Percentiles rank a stretch among this genome's conserved stretches.
Evolutionary conservation across 1,284 basidiomycete species (phyloP).

Genomic region (Lentinula novae-zelandiae): DNA sequence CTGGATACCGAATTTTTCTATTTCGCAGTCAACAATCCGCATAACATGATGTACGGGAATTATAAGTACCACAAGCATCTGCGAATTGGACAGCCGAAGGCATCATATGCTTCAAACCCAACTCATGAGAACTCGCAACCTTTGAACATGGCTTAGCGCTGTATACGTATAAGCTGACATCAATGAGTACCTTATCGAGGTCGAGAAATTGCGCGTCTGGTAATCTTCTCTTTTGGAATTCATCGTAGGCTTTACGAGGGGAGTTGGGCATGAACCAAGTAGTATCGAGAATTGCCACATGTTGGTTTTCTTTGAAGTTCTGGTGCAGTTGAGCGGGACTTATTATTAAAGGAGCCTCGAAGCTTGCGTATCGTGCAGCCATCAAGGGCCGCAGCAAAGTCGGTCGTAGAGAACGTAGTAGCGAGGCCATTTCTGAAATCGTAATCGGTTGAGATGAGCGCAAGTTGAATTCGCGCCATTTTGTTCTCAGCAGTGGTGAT

Average conservation of each 20-base stretch:
- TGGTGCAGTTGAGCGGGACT: constrained; percentile 46
- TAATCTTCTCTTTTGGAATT: constrained; percentile 68
- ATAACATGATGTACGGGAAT: not conserved
- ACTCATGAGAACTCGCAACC: constrained; percentile 63
- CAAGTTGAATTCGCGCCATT: not conserved
- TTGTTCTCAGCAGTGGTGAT: not conserved
- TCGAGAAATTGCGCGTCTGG: constrained; percentile 79
- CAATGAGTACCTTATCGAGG: constrained; percentile 55
- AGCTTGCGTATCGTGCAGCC: constrained; percentile 24
- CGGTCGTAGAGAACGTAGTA: not conserved
- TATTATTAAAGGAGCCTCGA: constrained; percentile 44
- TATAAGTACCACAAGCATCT: constrained; percentile 67
- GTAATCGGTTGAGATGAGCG: not conserved
- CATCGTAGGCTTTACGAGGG: constrained; percentile 58
- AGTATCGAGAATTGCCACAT: constrained; percentile 64
- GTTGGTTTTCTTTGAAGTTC: constrained; percentile 26
- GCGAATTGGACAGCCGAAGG: constrained; percentile 75
- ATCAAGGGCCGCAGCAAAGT: not conserved
- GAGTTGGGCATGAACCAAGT: constrained; percentile 90
- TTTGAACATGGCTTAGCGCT: not conserved
- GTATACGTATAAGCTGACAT: not conserved
- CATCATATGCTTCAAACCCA: constrained; percentile 94
- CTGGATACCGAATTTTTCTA: constrained; percentile 74
- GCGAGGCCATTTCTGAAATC: not conserved
- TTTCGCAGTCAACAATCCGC: constrained; percentile 1